Percentiles rank a stretch among this genome's conserved stretches.
These are phyloP conservation scores for Diphasiastrum complanatum DNA, from an alignment of 83 land plant species.

Conservation along the genomic window DNA sequence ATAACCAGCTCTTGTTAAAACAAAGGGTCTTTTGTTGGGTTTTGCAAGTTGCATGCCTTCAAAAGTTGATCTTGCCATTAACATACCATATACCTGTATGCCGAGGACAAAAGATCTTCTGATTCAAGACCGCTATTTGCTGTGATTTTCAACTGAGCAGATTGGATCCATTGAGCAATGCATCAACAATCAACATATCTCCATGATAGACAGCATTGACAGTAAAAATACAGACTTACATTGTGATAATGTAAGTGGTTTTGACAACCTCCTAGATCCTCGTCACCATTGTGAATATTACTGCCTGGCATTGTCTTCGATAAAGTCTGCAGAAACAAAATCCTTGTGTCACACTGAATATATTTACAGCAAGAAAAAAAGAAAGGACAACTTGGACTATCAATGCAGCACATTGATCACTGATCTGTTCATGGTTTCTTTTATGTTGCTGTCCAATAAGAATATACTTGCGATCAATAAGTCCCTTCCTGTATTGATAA, in stretches of 20 bases:
- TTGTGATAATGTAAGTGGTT: conserved; percentile 77
- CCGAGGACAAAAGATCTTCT: neutral
- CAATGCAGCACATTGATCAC: too few relatives aligned
- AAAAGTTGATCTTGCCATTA: conserved; percentile 88
- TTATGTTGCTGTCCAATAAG: too few relatives aligned
- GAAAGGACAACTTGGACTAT: too few relatives aligned
- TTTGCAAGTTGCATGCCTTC: conserved; percentile 80
- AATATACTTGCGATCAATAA: too few relatives aligned
- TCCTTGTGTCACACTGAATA: too few relatives aligned
- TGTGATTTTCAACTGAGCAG: neutral
- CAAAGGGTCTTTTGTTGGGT: conserved; percentile 67
- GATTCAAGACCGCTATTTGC: neutral
- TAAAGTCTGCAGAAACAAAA: conserved; percentile 51
- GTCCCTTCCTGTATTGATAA: too few relatives aligned
- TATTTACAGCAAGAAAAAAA: too few relatives aligned
- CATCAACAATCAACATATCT: neutral
- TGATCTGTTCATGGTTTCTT: too few relatives aligned
- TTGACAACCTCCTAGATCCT: conserved; percentile 77
- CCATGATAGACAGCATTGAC: too few relatives aligned
- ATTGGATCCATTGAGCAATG: neutral
- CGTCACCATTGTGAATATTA: conserved; percentile 79
- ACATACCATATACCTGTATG: conserved; percentile 79
- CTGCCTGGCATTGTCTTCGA: conserved; percentile 94
- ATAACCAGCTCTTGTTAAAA: conserved; percentile 89
- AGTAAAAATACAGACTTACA: conserved; percentile 31